phyloP scores from a whole-genome alignment of 2,329 filamentous ascomycete species.

The Akanthomyces lecanii region DNA sequence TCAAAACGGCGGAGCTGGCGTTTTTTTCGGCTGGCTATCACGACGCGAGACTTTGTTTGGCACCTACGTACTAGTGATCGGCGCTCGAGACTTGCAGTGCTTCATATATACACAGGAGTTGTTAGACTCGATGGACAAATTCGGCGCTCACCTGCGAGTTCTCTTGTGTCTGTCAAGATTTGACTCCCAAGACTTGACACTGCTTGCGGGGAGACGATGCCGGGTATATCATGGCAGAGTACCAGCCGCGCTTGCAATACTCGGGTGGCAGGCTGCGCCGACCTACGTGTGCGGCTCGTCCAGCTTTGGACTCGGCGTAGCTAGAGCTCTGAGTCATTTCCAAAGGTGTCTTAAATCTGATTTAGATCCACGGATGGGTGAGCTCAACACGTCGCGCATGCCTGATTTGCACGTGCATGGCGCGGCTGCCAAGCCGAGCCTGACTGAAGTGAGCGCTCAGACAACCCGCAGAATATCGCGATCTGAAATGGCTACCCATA shows the following conservation, averaged over 20 bases:
- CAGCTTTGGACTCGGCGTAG: not conserved
- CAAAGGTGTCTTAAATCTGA: not conserved
- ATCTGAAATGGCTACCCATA: not conserved
- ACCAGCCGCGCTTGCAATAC: not conserved
- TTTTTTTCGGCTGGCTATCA: slow-evolving; percentile 5
- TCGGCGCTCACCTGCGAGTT: not conserved
- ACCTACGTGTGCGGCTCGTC: slow-evolving; percentile 4
- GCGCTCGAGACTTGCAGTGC: not conserved
- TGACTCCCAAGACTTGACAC: not conserved
- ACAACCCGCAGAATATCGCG: not conserved
- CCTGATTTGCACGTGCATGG: not conserved
- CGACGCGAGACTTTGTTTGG: not conserved
- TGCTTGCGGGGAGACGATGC: not conserved
- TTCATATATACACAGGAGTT: not conserved
- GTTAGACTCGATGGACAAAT: not conserved
- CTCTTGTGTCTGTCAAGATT: not conserved
- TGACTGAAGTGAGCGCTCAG: not conserved
- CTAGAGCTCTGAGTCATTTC: not conserved
- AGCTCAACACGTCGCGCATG: not conserved
- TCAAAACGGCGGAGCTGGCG: not conserved
- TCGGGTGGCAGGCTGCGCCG: not conserved
- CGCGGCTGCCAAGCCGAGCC: not conserved
- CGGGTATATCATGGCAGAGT: not conserved
- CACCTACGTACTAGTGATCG: not conserved
- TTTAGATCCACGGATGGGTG: not conserved